Evolutionary conservation across 2,329 filamentous ascomycete genomes (phyloP).

Genomic region (Parastagonospora nodorum): DNA sequence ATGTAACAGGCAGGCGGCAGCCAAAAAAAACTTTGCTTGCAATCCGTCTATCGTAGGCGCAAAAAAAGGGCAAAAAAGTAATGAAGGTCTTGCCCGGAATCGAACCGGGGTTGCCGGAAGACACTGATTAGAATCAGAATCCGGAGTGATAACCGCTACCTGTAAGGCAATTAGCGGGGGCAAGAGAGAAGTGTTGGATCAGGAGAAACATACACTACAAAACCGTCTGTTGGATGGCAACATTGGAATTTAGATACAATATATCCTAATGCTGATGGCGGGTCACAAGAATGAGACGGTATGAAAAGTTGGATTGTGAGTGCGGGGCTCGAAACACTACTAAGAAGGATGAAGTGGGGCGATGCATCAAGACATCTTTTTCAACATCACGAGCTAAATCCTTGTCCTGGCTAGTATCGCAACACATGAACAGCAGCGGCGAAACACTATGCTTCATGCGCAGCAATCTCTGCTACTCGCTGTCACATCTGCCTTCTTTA

Average conservation of each 20-base stretch:
- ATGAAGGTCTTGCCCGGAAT: constrained; percentile 27
- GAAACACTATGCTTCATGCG: too few relatives aligned
- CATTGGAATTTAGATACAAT: background rate
- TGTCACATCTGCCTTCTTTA: too few relatives aligned
- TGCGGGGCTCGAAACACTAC: background rate
- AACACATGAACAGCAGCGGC: too few relatives aligned
- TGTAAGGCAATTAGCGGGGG: constrained; percentile 7
- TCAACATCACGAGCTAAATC: too few relatives aligned
- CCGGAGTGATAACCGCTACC: constrained; percentile 35
- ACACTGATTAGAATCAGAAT: constrained; percentile 25
- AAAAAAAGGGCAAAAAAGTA: constrained; percentile 6
- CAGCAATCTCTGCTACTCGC: too few relatives aligned
- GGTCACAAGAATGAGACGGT: too few relatives aligned
- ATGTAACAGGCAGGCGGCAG: too few relatives aligned
- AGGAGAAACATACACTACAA: constrained; percentile 17
- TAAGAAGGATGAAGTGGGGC: background rate
- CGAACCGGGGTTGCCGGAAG: constrained; percentile 33
- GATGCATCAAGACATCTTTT: background rate
- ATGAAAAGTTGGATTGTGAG: too few relatives aligned
- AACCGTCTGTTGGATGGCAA: constrained; percentile 5
- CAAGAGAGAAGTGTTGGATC: constrained; percentile 1
- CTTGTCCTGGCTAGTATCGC: too few relatives aligned
- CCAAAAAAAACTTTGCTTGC: background rate
- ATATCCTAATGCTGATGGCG: background rate
- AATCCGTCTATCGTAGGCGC: background rate